A percentile compares a stretch with the other conserved stretches of the same genome.
Evolutionary conservation across 345 rosid species (phyloP).

Genomic region (Clarkia xantiana): DNA sequence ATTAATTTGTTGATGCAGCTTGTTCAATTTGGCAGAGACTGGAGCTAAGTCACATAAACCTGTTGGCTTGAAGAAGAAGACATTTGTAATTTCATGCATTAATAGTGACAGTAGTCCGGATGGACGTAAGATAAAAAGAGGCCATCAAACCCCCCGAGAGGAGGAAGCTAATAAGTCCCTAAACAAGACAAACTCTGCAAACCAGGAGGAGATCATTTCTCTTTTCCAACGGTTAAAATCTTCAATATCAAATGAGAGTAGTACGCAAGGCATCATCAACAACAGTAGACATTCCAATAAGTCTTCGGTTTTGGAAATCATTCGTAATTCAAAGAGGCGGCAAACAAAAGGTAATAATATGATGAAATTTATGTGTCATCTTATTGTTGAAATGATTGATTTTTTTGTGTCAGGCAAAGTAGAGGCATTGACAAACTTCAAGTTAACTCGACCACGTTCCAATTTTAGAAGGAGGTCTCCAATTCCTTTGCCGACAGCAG

Average conservation of each 20-base stretch:
- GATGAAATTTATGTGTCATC: not conserved
- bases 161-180: too few relatives aligned
- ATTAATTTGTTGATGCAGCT: constrained; percentile 40
- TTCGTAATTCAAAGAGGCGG: constrained; percentile 18
- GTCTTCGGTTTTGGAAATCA: constrained; percentile 27
- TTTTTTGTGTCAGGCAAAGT: not conserved
- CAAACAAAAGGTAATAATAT: constrained; percentile 16
- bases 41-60: constrained; percentile 19
- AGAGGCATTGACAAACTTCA: too few relatives aligned
- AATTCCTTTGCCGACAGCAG: not conserved
- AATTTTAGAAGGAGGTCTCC: not conserved
- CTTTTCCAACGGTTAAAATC: constrained; percentile 38
- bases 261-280: too few relatives aligned
- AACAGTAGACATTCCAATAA: constrained; percentile 6
- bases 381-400: not conserved
- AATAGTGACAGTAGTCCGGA: not conserved
- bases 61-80: constrained; percentile 12
- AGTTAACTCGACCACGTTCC: too few relatives aligned
- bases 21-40: constrained; percentile 53
- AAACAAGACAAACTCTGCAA: constrained; percentile 11
- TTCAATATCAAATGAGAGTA: constrained; percentile 30
- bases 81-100: constrained; percentile 11
- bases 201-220: constrained; percentile 37
- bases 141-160: too few relatives aligned
- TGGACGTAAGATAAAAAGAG: too few relatives aligned